Evolutionary conservation across 2,329 filamentous ascomycete species (phyloP).

Genomic region (Paracorniculantispora psalliotae): DNA sequence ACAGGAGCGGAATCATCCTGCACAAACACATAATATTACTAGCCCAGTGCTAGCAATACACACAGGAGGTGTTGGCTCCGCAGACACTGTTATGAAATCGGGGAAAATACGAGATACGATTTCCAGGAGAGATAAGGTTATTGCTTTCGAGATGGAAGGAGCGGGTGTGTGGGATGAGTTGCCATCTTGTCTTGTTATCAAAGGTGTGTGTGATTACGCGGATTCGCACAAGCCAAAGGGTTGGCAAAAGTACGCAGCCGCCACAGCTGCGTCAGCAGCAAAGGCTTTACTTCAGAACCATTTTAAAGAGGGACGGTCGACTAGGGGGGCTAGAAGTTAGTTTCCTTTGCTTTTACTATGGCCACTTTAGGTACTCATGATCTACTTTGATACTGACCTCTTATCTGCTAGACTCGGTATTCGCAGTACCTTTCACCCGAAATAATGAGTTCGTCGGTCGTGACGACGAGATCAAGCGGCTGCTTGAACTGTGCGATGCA

Average conservation of each 20-base stretch:
- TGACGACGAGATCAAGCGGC: not conserved
- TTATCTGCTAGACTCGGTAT: not conserved
- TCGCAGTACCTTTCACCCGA: not conserved
- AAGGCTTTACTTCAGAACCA: conserved; percentile 21
- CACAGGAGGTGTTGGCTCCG: conserved; percentile 31
- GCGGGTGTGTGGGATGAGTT: conserved; percentile 26
- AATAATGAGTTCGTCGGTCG: not conserved
- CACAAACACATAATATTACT: too few species aligned
- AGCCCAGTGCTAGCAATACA: too few species aligned
- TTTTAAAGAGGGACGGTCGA: too few species aligned
- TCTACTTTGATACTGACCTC: too few species aligned
- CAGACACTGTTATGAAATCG: conserved; percentile 36
- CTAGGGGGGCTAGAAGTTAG: too few species aligned
- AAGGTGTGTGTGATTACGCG: conserved; percentile 34
- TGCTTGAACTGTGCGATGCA: not conserved
- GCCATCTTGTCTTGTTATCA: conserved; percentile 29
- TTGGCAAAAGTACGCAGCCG: conserved; percentile 34
- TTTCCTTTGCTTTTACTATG: too few species aligned
- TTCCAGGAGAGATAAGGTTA: conserved; percentile 19
- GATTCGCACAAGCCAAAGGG: conserved; percentile 34
- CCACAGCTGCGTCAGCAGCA: conserved; percentile 27
- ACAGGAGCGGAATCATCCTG: too few species aligned
- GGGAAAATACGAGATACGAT: conserved; percentile 29
- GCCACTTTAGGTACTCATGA: too few species aligned
- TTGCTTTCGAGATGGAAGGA: conserved; percentile 31